Percentiles rank a stretch among this genome's conserved stretches.
Conservation (phyloP, 2,329 filamentous ascomycete genomes). For the Claviceps cyperi region DNA sequence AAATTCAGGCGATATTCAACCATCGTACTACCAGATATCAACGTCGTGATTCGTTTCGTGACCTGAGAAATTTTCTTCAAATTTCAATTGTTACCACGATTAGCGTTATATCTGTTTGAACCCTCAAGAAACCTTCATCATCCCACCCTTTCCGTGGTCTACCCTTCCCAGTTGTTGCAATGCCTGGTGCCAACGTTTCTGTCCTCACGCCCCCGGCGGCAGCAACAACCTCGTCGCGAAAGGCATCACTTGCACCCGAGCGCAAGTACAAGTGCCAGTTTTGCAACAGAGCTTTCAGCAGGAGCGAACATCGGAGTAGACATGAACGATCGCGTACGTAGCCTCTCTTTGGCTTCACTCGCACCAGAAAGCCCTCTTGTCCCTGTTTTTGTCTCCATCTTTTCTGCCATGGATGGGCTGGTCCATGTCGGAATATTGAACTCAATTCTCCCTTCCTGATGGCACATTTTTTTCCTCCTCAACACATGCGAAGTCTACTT, state of each 20-base stretch:
- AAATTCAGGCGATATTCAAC: conserved; percentile 41
- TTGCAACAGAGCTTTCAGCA: conserved; percentile 91
- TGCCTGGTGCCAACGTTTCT: conserved; percentile 58
- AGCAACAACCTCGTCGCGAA: conserved; percentile 59
- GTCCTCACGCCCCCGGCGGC: conserved; percentile 47
- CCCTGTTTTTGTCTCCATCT: not conserved
- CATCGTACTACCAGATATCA: conserved; percentile 32
- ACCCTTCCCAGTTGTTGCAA: conserved; percentile 31
- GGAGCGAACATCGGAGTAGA: conserved; percentile 90
- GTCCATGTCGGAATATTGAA: not conserved
- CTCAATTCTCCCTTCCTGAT: not conserved
- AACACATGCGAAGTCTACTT: conserved; percentile 4
- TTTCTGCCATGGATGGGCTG: not conserved
- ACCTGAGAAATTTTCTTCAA: conserved; percentile 3
- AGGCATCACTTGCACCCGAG: conserved; percentile 66
- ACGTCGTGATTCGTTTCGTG: conserved; percentile 12
- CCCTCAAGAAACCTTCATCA: conserved; percentile 6
- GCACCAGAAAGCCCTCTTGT: not conserved
- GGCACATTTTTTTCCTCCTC: conserved; percentile 1
- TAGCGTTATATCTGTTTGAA: conserved; percentile 10
- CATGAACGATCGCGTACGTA: conserved; percentile 96
- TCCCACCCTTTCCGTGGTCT: not conserved
- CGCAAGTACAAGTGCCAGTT: conserved; percentile 99
- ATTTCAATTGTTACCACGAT: conserved; percentile 7
- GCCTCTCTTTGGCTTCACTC: not conserved